These are phyloP conservation scores for Pichia exigua DNA, from an alignment of 805 yeast genomes.

Conservation along the genomic window DNA sequence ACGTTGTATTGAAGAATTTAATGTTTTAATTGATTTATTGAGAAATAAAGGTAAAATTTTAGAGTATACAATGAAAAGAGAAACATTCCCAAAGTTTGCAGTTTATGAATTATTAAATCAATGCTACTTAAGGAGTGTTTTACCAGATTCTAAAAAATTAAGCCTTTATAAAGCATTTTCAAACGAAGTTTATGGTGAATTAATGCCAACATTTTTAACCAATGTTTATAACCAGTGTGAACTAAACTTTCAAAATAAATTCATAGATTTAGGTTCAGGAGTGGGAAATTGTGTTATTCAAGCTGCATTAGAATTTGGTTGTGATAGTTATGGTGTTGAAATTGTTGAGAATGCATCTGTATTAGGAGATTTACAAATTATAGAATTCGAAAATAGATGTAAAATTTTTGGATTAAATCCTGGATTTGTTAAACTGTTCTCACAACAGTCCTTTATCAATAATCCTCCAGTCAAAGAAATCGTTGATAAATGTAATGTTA, in stretches of 20 bases:
- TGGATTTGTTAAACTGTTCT: constrained; percentile 49
- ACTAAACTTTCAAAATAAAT: constrained; percentile 45
- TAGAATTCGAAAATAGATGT: constrained; percentile 51
- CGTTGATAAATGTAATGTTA: constrained; percentile 57
- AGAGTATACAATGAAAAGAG: constrained; percentile 11
- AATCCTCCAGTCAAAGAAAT: constrained; percentile 48
- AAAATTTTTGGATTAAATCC: constrained; percentile 55
- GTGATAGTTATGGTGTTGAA: constrained; percentile 83
- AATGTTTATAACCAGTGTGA: constrained; percentile 56
- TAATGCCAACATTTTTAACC: constrained; percentile 69
- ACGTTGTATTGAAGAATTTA: constrained; percentile 35
- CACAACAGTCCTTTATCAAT: constrained; percentile 64
- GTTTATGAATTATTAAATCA: constrained; percentile 66
- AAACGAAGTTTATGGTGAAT: constrained; percentile 85
- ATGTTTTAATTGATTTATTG: constrained; percentile 31
- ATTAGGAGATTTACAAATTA: constrained; percentile 52
- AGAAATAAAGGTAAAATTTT: constrained; percentile 26
- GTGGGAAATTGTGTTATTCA: constrained; percentile 90
- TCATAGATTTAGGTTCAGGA: constrained; percentile 88
- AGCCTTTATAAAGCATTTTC: constrained; percentile 78
- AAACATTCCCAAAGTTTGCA: constrained; percentile 32
- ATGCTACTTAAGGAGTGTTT: constrained; percentile 68
- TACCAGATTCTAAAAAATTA: constrained; percentile 60
- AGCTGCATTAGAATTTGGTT: constrained; percentile 82
- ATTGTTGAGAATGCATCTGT: constrained; percentile 76